Conservation (phyloP, 495 filamentous ascomycete species). For the Penicillium goetzii region DNA sequence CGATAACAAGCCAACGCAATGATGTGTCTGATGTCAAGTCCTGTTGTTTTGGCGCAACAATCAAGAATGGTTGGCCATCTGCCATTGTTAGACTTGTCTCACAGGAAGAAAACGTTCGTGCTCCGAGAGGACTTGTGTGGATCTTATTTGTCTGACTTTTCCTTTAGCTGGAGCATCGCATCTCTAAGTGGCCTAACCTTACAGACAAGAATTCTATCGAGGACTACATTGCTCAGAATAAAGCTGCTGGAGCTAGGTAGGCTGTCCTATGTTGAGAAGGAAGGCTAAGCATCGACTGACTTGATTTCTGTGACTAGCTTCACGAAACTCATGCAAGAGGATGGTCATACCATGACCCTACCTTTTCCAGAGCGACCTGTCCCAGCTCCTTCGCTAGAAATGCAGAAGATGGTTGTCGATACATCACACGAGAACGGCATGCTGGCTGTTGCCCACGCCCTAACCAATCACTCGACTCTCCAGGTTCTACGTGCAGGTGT, state of each 20-base stretch:
- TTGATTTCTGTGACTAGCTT: neutral
- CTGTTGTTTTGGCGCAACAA: conserved; percentile 15
- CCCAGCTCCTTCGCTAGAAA: conserved; percentile 17
- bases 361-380: conserved; percentile 16
- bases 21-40: conserved; percentile 23
- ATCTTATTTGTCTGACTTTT: neutral
- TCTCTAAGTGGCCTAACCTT: conserved; percentile 19
- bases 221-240: conserved; percentile 14
- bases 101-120: conserved; percentile 12
- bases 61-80: conserved; percentile 19
- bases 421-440: conserved; percentile 14
- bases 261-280: neutral
- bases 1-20: conserved; percentile 11
- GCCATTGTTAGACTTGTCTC: conserved; percentile 19
- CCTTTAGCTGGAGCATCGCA: conserved; percentile 17
- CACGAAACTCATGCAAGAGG: conserved; percentile 23
- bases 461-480: conserved; percentile 20
- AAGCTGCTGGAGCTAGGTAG: conserved; percentile 18
- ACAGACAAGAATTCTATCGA: conserved; percentile 13
- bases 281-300: neutral
- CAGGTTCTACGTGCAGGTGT: conserved; percentile 18
- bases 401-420: conserved; percentile 18
- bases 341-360: conserved; percentile 17
- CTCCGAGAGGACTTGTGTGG: neutral
- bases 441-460: conserved; percentile 15